Evolutionary conservation across 1,284 basidiomycete genomes (phyloP).

Genomic region (Ceratobasidium sp.): DNA sequence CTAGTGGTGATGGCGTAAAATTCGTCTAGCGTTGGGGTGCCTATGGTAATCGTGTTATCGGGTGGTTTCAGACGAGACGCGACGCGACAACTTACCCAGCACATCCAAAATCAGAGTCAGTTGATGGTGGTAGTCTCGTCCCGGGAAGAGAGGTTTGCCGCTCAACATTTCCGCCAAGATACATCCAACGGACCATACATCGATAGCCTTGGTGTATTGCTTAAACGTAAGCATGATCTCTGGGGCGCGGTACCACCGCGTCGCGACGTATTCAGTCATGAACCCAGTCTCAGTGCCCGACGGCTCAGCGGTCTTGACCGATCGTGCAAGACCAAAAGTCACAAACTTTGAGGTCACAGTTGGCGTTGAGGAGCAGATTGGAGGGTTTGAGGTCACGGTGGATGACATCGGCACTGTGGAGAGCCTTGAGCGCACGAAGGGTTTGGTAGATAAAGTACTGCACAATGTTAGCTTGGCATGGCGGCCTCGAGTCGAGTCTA

Average conservation of each 20-base stretch:
- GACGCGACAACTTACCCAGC: conserved; percentile 60
- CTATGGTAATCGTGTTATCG: neutral
- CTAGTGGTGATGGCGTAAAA: conserved; percentile 89
- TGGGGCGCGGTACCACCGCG: conserved; percentile 85
- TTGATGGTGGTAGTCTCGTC: conserved; percentile 96
- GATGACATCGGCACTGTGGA: conserved; percentile 93
- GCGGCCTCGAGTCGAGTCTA: conserved; percentile 41
- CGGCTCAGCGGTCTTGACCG: conserved; percentile 83
- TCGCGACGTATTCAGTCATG: conserved; percentile 96
- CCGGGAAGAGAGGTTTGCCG: conserved; percentile 93
- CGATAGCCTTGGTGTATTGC: conserved; percentile 93
- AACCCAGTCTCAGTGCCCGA: conserved; percentile 85
- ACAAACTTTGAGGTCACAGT: conserved; percentile 90
- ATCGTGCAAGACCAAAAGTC: conserved; percentile 92
- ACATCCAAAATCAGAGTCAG: conserved; percentile 89
- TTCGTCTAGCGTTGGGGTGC: conserved; percentile 86
- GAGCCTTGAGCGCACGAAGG: conserved; percentile 89
- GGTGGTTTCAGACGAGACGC: neutral
- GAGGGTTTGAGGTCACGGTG: conserved; percentile 96
- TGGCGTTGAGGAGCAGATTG: conserved; percentile 93
- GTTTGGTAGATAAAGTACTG: conserved; percentile 87
- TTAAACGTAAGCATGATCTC: conserved; percentile 98
- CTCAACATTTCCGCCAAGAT: conserved; percentile 97
- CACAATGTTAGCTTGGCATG: conserved; percentile 42
- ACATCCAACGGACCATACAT: conserved; percentile 96